Percentiles rank a stretch among this genome's conserved stretches.
phyloP scores from a whole-genome alignment of 805 yeast genomes.

The Candida odintsovae region DNA sequence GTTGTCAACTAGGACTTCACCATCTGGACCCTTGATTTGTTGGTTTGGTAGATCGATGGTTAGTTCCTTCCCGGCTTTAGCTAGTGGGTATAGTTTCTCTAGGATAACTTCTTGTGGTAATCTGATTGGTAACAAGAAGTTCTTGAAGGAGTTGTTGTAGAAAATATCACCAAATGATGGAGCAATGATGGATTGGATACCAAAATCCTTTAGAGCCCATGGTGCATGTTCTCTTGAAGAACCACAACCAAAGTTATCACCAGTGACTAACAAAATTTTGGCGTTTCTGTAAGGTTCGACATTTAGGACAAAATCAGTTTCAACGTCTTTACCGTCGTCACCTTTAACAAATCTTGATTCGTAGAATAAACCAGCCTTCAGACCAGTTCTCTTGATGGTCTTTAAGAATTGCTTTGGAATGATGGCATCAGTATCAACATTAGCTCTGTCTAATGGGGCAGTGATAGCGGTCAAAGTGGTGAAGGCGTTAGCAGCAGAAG shows the following conservation, averaged over 20 bases:
- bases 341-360: constrained; percentile 78
- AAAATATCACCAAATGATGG: constrained; percentile 98
- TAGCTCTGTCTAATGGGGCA: constrained; percentile 92
- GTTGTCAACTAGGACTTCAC: constrained; percentile 69
- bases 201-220: constrained; percentile 98
- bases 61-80: constrained; percentile 60
- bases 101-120: constrained; percentile 72
- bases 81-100: constrained; percentile 73
- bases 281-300: constrained; percentile 77
- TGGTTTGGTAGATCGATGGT: constrained; percentile 86
- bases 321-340: constrained; percentile 62
- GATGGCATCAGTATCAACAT: constrained; percentile 97
- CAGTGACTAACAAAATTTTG: constrained; percentile 82
- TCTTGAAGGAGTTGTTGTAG: constrained; percentile 95
- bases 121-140: constrained; percentile 90
- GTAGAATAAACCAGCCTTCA: constrained; percentile 81
- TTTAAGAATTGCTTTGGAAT: constrained; percentile 98
- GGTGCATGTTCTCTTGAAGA: constrained; percentile 99
- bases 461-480: constrained; percentile 74
- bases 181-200: constrained; percentile 92
- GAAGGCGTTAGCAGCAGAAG: constrained; percentile 70
- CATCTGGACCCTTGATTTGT: constrained; percentile 60
- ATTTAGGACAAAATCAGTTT: constrained; percentile 89
- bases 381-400: constrained; percentile 96
- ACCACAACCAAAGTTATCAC: constrained; percentile 98